These are phyloP conservation scores for Oxytropis ochrocephala DNA, from an alignment of 306 rosid genomes.

Conservation along the genomic window DNA sequence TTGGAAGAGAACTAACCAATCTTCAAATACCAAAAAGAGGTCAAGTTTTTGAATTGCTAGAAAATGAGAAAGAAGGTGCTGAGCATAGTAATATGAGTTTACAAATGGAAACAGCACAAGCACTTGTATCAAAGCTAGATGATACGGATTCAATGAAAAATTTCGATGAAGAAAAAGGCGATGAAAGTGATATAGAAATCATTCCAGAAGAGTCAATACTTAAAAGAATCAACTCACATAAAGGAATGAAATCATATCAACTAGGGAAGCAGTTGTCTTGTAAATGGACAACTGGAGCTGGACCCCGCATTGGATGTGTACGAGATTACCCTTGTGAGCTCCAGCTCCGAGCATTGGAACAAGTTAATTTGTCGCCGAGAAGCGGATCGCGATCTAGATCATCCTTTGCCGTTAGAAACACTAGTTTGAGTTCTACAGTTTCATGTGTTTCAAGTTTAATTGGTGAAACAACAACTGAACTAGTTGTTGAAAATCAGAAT, in stretches of 20 bases:
- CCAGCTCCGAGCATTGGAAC: conserved; percentile 74
- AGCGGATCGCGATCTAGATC: conserved; percentile 34
- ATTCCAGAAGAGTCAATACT: conserved; percentile 68
- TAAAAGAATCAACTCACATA: conserved; percentile 70
- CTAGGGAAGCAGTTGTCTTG: conserved; percentile 84
- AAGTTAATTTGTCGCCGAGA: conserved; percentile 81
- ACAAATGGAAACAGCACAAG: conserved; percentile 15
- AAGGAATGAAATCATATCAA: conserved; percentile 71
- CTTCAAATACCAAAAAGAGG: conserved; percentile 54
- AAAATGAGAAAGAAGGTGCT: conserved; percentile 23
- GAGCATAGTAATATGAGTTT: not conserved
- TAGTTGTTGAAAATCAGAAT: not conserved
- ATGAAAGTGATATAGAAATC: conserved; percentile 37
- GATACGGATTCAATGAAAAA: conserved; percentile 21
- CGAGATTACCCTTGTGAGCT: conserved; percentile 88
- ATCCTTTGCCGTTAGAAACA: conserved; percentile 29
- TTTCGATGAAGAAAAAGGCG: conserved; percentile 26
- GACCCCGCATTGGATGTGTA: conserved; percentile 91
- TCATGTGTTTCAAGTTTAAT: conserved; percentile 15
- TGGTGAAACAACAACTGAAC: conserved; percentile 23
- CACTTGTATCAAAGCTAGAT: conserved; percentile 19
- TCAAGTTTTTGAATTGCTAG: conserved; percentile 25
- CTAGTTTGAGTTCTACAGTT: conserved; percentile 30
- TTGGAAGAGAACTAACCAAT: conserved; percentile 35
- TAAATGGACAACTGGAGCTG: conserved; percentile 99